A percentile compares a stretch with the other conserved stretches of the same genome.
phyloP scores from a whole-genome alignment of 495 filamentous ascomycete species.

The Amphirosellinia nigrospora region DNA sequence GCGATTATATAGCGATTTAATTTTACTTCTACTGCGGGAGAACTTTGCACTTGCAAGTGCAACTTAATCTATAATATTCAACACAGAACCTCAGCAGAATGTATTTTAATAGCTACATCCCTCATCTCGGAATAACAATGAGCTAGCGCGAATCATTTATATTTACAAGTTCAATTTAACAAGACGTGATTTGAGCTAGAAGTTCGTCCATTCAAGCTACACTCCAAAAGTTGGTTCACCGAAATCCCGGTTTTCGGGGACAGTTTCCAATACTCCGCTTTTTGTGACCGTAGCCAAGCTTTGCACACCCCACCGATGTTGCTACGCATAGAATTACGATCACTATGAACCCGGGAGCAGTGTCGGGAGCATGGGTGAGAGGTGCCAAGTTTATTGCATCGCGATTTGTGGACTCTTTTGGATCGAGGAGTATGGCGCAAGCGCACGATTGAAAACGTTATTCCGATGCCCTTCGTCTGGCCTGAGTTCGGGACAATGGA shows the following conservation, averaged over 20 bases:
- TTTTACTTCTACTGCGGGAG: too few relatives aligned
- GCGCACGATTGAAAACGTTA: neutral
- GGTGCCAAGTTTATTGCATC: slow-evolving; percentile 3
- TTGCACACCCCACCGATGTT: neutral
- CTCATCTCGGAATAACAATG: neutral
- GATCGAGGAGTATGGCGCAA: neutral
- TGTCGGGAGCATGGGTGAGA: neutral
- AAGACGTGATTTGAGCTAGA: neutral
- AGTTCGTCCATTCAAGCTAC: neutral
- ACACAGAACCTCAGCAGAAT: neutral
- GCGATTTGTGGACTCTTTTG: slow-evolving; percentile 13
- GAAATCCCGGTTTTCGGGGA: slow-evolving; percentile 5
- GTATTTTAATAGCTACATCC: neutral
- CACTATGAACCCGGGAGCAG: neutral
- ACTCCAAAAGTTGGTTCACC: neutral
- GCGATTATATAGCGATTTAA: too few relatives aligned
- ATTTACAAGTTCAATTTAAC: neutral
- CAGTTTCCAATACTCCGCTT: neutral
- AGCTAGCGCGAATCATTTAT: neutral
- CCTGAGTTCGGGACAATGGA: slow-evolving; percentile 6
- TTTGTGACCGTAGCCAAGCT: slow-evolving; percentile 1
- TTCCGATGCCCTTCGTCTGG: neutral
- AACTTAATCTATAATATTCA: neutral
- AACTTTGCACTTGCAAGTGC: neutral
- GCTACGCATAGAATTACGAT: neutral